Percentiles rank a stretch among this genome's conserved stretches.
These are phyloP conservation scores for Mycena belliarum DNA, from an alignment of 768 basidiomycete genomes.

Conservation along the genomic window DNA sequence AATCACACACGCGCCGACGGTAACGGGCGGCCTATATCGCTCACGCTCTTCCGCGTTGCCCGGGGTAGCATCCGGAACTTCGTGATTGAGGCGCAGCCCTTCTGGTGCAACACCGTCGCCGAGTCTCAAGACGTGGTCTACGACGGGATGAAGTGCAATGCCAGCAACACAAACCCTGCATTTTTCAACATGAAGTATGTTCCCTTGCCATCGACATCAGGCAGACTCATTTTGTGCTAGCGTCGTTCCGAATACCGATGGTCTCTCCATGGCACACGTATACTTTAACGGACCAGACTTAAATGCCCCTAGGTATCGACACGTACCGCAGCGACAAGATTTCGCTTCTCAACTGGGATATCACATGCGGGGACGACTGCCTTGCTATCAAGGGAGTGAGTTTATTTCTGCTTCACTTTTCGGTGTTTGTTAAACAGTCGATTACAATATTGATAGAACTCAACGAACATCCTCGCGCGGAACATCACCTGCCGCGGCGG, in stretches of 20 bases:
- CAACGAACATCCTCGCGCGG: constrained; percentile 48
- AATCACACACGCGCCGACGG: constrained; percentile 49
- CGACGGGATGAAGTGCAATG: constrained; percentile 60
- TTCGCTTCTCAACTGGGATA: constrained; percentile 55
- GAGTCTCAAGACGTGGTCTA: constrained; percentile 51
- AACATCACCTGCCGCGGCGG: constrained; percentile 59
- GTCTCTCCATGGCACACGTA: constrained; percentile 25
- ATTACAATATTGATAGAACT: constrained; percentile 40
- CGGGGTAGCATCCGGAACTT: constrained; percentile 48
- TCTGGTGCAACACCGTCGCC: constrained; percentile 61
- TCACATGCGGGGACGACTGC: constrained; percentile 66
- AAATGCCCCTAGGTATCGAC: constrained; percentile 44
- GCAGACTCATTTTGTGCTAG: constrained; percentile 25
- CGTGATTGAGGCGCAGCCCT: constrained; percentile 53
- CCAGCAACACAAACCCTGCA: constrained; percentile 53
- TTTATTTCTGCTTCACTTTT: not conserved
- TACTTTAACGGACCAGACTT: not conserved
- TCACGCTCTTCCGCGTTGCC: constrained; percentile 49
- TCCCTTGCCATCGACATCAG: too few relatives aligned
- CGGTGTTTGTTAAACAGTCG: not conserved
- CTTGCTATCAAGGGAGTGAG: constrained; percentile 64
- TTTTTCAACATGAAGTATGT: constrained; percentile 52
- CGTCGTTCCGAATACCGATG: constrained; percentile 63
- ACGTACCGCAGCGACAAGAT: constrained; percentile 54
- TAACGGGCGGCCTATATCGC: constrained; percentile 58